These are phyloP conservation scores for Saccharomycopsis crataegensis DNA, from an alignment of 1,139 yeast genomes.

Conservation along the genomic window DNA sequence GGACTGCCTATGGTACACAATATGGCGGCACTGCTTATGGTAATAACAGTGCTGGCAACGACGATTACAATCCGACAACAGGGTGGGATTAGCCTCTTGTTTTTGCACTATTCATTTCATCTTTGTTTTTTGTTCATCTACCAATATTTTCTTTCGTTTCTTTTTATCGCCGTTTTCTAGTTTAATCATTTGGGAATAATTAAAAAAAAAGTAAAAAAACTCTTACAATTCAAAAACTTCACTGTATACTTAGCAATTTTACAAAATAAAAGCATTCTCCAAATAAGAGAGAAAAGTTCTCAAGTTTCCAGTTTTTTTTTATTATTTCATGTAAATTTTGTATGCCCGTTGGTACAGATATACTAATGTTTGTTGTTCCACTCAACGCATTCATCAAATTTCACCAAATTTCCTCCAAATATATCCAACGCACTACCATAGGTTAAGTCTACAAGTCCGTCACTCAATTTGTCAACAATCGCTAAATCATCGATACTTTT, in stretches of 20 bases:
- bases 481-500: constrained; percentile 60
- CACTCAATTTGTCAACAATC: constrained; percentile 57
- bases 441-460: constrained; percentile 82
- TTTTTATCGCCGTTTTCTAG: background rate
- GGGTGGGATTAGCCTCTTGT: no score
- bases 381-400: constrained; percentile 59
- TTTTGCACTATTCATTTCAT: no score
- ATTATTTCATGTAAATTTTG: no score
- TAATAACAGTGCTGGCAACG: background rate
- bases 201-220: background rate
- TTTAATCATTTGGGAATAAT: background rate
- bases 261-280: background rate
- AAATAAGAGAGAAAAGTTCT: no score
- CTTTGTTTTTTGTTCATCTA: no score
- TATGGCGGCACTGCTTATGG: background rate
- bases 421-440: constrained; percentile 91
- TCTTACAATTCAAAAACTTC: background rate
- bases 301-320: no score
- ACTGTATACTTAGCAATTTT: background rate
- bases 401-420: constrained; percentile 81
- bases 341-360: no score
- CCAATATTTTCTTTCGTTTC: no score
- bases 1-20: constrained; percentile 21
- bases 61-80: no score
- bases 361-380: constrained; percentile 47